These are phyloP conservation scores for Starmerella gropengiesseri DNA, from an alignment of 805 yeast genomes.

Conservation along the genomic window DNA sequence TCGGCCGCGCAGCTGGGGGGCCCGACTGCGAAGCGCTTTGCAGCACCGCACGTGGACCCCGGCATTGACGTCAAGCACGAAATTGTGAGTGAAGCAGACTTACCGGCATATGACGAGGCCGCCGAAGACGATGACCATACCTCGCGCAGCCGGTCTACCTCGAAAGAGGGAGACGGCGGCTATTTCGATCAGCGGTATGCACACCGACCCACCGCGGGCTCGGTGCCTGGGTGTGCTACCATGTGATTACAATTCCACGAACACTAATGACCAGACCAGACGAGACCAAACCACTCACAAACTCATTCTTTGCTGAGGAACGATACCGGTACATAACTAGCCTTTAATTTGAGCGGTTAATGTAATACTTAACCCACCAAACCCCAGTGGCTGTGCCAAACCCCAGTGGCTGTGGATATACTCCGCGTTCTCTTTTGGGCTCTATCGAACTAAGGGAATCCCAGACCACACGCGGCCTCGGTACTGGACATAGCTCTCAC, in stretches of 20 bases:
- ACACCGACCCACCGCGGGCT: neutral
- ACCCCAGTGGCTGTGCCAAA: neutral
- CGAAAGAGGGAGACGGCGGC: neutral
- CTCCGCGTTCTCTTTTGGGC: neutral
- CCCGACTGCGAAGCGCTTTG: neutral
- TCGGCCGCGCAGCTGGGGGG: too few species aligned
- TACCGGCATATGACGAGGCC: constrained; percentile 15
- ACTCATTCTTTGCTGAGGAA: too few species aligned
- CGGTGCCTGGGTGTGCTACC: neutral
- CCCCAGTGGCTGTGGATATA: too few species aligned
- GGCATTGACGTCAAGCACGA: constrained; percentile 11
- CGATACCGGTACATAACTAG: too few species aligned
- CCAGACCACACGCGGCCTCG: constrained; percentile 40
- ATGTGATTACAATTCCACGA: constrained; percentile 1
- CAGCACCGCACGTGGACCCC: neutral
- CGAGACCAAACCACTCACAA: too few species aligned
- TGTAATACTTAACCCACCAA: neutral
- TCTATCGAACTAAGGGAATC: constrained; percentile 49
- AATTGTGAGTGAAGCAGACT: constrained; percentile 8
- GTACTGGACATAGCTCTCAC: constrained; percentile 50
- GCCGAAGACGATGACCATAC: constrained; percentile 16
- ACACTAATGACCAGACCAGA: too few species aligned
- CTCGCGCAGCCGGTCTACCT: neutral
- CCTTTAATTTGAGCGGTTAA: too few species aligned
- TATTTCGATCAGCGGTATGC: constrained; percentile 1